Percentiles rank a stretch among this genome's conserved stretches.
Evolutionary conservation across 164 flowering plant species (phyloP).

Genomic region (Umbellularia californica): DNA sequence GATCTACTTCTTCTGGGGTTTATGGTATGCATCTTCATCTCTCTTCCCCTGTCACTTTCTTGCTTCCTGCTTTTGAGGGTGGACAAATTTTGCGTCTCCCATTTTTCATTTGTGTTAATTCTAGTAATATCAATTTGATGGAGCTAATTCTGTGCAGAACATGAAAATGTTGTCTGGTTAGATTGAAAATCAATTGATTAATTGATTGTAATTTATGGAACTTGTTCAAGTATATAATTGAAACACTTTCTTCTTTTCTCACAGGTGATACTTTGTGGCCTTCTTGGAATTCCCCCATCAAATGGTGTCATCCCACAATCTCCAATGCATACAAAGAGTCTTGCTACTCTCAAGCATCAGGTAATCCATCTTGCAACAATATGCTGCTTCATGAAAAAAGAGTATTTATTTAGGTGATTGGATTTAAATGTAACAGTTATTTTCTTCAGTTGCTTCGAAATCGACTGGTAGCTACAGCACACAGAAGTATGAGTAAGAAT

Average conservation of each 20-base stretch:
- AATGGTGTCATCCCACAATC: conserved; percentile 99
- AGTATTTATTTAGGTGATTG: not conserved
- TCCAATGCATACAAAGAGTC: conserved; percentile 99
- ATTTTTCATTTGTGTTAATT: not conserved
- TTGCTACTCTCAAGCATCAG: conserved; percentile 98
- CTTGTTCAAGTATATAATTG: not conserved
- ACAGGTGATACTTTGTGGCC: conserved; percentile 86
- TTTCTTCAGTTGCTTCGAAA: conserved; percentile 77
- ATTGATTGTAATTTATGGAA: not conserved
- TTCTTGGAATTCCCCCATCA: conserved; percentile 96
- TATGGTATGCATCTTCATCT: conserved; percentile 47
- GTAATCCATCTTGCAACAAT: conserved; percentile 24
- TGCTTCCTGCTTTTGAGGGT: not conserved
- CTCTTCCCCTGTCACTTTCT: not conserved
- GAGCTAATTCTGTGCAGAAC: not conserved
- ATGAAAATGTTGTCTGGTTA: not conserved
- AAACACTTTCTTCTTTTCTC: not conserved
- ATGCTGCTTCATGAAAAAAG: not conserved
- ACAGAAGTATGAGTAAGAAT: conserved; percentile 58
- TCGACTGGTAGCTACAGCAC: conserved; percentile 72
- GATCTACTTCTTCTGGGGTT: conserved; percentile 91
- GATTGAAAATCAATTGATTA: not conserved
- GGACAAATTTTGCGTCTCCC: not conserved
- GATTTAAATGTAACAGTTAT: not conserved
- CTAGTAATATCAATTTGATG: not conserved